Evolutionary conservation across 352 stramenopile genomes (phyloP).

Genomic region (Saprolegnia diclina): DNA sequence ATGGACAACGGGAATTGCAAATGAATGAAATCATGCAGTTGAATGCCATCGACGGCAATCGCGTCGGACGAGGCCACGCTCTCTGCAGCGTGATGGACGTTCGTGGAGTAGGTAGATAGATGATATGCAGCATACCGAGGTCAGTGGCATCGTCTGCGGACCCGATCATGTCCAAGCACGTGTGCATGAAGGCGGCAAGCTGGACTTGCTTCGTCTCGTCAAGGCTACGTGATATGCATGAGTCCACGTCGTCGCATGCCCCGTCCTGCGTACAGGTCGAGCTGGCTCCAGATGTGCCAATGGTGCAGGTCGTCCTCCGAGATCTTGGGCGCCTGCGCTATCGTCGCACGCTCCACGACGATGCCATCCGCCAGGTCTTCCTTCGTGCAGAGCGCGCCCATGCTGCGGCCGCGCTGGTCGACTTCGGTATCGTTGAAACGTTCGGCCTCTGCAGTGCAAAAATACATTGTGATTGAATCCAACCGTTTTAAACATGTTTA

Average conservation of each 20-base stretch:
- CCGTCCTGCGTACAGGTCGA: slow-evolving; percentile 14
- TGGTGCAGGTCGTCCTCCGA: slow-evolving; percentile 21
- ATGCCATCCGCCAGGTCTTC: background rate
- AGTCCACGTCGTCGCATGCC: background rate
- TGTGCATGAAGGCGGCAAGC: slow-evolving; percentile 22
- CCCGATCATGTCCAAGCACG: slow-evolving; percentile 4
- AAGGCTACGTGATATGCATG: slow-evolving; percentile 7
- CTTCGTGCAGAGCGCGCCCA: slow-evolving; percentile 5
- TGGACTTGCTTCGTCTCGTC: slow-evolving; percentile 14
- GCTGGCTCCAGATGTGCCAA: slow-evolving; percentile 27
- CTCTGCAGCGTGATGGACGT: background rate
- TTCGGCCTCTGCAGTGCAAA: background rate
- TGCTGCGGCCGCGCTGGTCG: background rate
- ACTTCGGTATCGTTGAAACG: background rate
- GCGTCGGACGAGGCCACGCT: background rate
- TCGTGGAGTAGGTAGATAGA: no score
- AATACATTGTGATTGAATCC: no score
- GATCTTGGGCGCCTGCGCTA: slow-evolving; percentile 11
- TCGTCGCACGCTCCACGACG: slow-evolving; percentile 8
- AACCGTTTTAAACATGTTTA: no score
- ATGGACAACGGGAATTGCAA: background rate
- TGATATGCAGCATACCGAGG: background rate
- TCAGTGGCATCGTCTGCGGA: background rate
- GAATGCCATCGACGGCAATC: slow-evolving; percentile 5
- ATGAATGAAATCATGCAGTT: slow-evolving; percentile 27